A percentile compares a stretch with the other conserved stretches of the same genome.
Evolutionary conservation across 177 flowering plant species (phyloP).

Genomic region (Vitis hybrid): DNA sequence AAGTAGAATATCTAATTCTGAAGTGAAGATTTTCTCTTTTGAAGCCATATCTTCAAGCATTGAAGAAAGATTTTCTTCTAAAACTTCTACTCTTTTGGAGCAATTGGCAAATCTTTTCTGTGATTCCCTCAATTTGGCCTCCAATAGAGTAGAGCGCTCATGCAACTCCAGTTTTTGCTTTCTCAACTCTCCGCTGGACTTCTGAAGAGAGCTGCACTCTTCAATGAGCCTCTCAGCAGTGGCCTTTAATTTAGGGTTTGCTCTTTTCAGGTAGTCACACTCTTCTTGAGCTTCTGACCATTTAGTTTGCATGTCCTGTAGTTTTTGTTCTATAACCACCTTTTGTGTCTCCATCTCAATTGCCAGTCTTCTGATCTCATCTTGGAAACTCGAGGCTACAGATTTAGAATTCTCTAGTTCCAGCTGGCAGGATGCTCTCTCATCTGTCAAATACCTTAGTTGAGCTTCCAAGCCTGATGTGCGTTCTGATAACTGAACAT

Average conservation of each 20-base stretch:
- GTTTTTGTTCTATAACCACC: constrained; percentile 34
- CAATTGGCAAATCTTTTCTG: constrained; percentile 32
- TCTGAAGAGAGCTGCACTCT: constrained; percentile 56
- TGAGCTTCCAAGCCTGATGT: constrained; percentile 67
- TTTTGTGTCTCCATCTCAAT: constrained; percentile 41
- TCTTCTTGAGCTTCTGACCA: constrained; percentile 56
- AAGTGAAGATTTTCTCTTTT: constrained; percentile 48
- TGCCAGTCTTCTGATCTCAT: constrained; percentile 40
- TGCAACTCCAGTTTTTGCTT: constrained; percentile 55
- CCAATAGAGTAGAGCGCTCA: constrained; percentile 41
- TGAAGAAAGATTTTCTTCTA: constrained; percentile 47
- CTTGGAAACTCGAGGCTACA: constrained; percentile 36
- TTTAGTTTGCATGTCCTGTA: constrained; percentile 41
- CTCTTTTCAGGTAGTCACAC: constrained; percentile 48
- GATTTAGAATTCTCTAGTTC: constrained; percentile 50
- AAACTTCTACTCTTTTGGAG: constrained; percentile 37
- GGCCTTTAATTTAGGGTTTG: constrained; percentile 44
- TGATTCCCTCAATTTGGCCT: constrained; percentile 45
- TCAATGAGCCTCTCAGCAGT: constrained; percentile 51
- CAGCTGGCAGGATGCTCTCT: constrained; percentile 43
- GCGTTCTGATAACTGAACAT: constrained; percentile 44
- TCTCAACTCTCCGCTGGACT: constrained; percentile 46
- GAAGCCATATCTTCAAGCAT: constrained; percentile 43
- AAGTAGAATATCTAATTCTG: constrained; percentile 53
- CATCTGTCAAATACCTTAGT: constrained; percentile 49